phyloP scores from a whole-genome alignment of 495 filamentous ascomycete species.

The Parathielavia appendiculata region DNA sequence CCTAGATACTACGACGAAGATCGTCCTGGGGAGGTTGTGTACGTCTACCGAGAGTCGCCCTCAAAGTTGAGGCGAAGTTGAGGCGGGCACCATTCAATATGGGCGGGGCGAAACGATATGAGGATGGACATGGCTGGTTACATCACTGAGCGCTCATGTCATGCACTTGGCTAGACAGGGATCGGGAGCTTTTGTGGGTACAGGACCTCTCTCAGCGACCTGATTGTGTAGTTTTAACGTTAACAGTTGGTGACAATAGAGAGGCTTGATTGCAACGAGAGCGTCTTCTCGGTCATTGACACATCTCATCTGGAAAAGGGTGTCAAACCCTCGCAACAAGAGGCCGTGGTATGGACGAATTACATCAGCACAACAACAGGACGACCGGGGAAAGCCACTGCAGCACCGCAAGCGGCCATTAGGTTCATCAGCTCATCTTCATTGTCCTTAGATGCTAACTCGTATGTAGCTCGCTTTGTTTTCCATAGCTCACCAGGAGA shows the following conservation, averaged over 20 bases:
- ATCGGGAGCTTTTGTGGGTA: too few relatives aligned
- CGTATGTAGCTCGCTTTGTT: neutral
- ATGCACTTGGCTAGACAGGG: too few relatives aligned
- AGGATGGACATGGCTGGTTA: slow-evolving; percentile 9
- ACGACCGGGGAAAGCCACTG: neutral
- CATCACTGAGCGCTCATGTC: neutral
- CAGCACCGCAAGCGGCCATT: neutral
- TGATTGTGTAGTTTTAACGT: too few relatives aligned
- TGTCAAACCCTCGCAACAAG: too few relatives aligned
- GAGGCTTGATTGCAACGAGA: too few relatives aligned
- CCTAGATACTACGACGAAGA: slow-evolving; percentile 10
- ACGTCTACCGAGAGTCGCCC: slow-evolving; percentile 10
- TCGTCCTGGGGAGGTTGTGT: slow-evolving; percentile 4
- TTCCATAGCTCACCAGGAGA: neutral
- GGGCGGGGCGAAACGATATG: neutral
- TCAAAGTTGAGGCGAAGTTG: slow-evolving; percentile 3
- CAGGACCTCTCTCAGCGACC: too few relatives aligned
- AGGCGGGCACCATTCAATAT: slow-evolving; percentile 13
- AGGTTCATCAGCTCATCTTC: neutral
- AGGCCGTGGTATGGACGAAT: neutral
- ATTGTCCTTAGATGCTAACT: neutral
- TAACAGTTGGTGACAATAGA: too few relatives aligned
- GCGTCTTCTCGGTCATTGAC: too few relatives aligned
- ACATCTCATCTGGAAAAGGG: too few relatives aligned
- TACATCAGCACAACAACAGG: neutral